A percentile compares a stretch with the other conserved stretches of the same genome.
These are phyloP conservation scores for Hemisphaericaspora xylanilytica DNA, from an alignment of 1,139 yeast genomes.

Conservation along the genomic window DNA sequence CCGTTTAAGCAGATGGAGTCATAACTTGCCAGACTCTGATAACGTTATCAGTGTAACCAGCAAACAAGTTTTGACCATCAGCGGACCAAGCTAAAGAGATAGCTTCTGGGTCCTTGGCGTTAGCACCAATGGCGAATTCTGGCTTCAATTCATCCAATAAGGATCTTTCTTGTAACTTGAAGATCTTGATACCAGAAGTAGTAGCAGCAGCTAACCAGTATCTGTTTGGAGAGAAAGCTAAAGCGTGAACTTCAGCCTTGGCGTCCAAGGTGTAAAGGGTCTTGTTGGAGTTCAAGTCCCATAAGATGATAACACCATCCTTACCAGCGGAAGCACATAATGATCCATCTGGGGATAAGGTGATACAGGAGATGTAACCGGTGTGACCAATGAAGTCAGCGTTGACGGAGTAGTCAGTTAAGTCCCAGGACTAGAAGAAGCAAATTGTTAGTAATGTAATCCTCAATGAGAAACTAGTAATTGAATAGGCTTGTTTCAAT, in stretches of 20 bases:
- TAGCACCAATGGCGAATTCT: slow-evolving; percentile 86
- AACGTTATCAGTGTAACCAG: slow-evolving; percentile 99
- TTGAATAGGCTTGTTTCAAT: slow-evolving; percentile 4
- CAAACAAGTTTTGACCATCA: slow-evolving; percentile 99
- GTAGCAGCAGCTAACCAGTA: slow-evolving; percentile 99
- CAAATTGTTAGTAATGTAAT: slow-evolving; percentile 19
- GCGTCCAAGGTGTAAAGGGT: slow-evolving; percentile 94
- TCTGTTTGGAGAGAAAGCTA: slow-evolving; percentile 99
- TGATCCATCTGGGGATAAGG: slow-evolving; percentile 99
- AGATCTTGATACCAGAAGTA: slow-evolving; percentile 95
- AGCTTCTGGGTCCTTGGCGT: slow-evolving; percentile 98
- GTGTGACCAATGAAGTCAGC: slow-evolving; percentile 99
- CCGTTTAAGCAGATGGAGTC: slow-evolving; percentile 69
- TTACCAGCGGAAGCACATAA: slow-evolving; percentile 99
- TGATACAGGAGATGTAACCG: slow-evolving; percentile 96
- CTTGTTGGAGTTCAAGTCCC: slow-evolving; percentile 91
- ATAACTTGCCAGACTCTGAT: slow-evolving; percentile 99
- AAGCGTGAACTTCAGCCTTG: slow-evolving; percentile 96
- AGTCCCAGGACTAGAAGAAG: slow-evolving; percentile 82
- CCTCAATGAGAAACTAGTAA: slow-evolving; percentile 1
- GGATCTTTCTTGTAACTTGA: slow-evolving; percentile 94
- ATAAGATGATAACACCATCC: slow-evolving; percentile 98
- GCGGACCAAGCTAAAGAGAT: slow-evolving; percentile 99
- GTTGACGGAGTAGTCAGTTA: slow-evolving; percentile 77
- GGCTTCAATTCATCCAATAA: slow-evolving; percentile 98